Base-by-base conservation (phyloP, 306 rosid species). In the Gastrolobium bilobum region DNA sequence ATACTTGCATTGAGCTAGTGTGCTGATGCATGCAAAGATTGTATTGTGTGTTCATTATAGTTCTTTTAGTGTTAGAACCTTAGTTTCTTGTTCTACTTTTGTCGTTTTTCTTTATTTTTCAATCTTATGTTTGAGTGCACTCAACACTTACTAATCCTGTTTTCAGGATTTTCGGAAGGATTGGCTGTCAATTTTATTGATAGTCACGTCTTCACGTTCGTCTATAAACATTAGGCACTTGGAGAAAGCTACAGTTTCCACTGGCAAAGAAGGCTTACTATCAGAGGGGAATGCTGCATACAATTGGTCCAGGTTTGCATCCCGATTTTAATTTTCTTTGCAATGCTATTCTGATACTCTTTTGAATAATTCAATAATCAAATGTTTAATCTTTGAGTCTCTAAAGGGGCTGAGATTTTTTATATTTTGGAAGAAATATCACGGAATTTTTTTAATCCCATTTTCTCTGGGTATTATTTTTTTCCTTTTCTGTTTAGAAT, bases 241-340 rank as follows among this genome's bases (percentile, higher is more conserved):
- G 91, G 99, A 95, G 91, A 95, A 91, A 90, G 99, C 99, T 76
- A 95, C 99, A 75, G 93, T 95, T 47, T 93, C 99, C 73, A 93
- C 99, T 2, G 99, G 99, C 75, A 95, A 95, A 86, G 99, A 95
- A 86, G 99, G 99, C 81, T 75, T 95, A 64, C 76, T 95, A 68
- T 92, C 97, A 0, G 99, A 95, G 77, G 99, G 99, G 83, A 95
- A 95, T 81, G 87, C 98, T 80, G 98, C 98, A 34, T 90, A 92
- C 86, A 95, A 93, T 74, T 95, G 99, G 99, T 95, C 98, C 89
- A 95, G 99, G 99, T 95, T 80, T 73, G 79, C 50, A 34, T 74
- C 76, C 60, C 1, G 74, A 73, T 67, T 67, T 75, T 71, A n/a
- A 78, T 76, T 75, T 63, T 20, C 35, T 82, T 66, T 46, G 5